Evolutionary conservation across 1,284 basidiomycete species (phyloP).

Genomic region (Apiotrichum laibachii): DNA sequence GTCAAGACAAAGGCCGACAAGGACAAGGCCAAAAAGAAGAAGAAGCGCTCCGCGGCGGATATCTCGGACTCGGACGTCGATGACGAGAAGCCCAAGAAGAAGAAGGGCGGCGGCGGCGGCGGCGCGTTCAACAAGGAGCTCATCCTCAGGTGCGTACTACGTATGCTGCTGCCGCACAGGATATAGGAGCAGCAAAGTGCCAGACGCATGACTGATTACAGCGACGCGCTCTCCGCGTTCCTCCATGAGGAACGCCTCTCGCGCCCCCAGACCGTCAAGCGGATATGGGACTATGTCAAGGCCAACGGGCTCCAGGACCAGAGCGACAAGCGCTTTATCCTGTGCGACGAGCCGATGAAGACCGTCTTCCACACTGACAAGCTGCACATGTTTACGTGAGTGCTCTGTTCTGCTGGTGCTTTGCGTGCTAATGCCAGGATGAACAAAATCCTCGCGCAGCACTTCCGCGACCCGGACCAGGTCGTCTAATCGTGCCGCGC

Average conservation of each 20-base stretch:
- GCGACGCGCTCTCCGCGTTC: conserved; percentile 40
- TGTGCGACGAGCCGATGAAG: conserved; percentile 54
- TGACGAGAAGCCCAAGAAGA: conserved; percentile 26
- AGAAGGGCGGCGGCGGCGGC: conserved; percentile 32
- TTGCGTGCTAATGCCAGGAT: conserved; percentile 29
- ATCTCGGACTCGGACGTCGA: conserved; percentile 28
- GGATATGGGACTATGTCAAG: conserved; percentile 58
- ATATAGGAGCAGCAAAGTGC: too few species aligned
- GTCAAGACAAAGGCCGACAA: conserved; percentile 5
- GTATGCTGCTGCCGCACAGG: too few species aligned
- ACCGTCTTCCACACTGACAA: conserved; percentile 53
- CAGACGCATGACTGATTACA: conserved; percentile 9
- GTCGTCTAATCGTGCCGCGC: conserved; percentile 19
- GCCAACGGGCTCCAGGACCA: conserved; percentile 55
- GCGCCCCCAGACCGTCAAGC: conserved; percentile 55
- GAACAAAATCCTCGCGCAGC: conserved; percentile 48
- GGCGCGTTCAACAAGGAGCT: conserved; percentile 51
- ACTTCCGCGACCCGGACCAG: conserved; percentile 43
- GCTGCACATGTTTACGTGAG: conserved; percentile 54
- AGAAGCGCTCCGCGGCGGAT: conserved; percentile 18
- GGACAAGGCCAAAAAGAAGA: conserved; percentile 24
- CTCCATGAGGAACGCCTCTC: conserved; percentile 44
- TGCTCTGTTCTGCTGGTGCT: not conserved
- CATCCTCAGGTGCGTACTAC: conserved; percentile 42
- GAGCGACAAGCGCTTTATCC: conserved; percentile 54